These are phyloP conservation scores for Citrus cavaleriei DNA, from an alignment of 345 rosid species.

Conservation along the genomic window DNA sequence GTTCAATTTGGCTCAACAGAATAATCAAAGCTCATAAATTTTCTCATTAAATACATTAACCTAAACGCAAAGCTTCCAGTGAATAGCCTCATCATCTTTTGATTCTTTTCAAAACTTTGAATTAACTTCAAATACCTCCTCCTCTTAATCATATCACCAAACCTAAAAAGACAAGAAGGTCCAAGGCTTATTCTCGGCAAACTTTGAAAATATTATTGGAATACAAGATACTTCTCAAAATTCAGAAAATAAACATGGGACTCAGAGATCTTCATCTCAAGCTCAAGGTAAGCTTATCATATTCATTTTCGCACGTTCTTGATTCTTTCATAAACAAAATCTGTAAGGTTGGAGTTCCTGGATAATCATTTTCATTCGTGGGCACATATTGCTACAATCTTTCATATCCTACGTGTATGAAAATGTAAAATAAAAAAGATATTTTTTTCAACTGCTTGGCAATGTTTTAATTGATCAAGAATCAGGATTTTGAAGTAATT, in stretches of 20 bases:
- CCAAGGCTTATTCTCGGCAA: too few species aligned
- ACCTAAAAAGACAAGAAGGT: background rate
- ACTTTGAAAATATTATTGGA: background rate
- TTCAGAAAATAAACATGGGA: constrained; percentile 31
- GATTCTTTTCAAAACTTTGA: background rate
- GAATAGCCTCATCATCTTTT: background rate
- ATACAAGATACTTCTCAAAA: background rate
- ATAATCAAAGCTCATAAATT: constrained; percentile 25
- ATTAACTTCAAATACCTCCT: constrained; percentile 11
- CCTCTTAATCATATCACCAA: background rate
- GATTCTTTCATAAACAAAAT: background rate
- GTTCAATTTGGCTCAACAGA: constrained; percentile 22
- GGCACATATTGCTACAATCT: background rate
- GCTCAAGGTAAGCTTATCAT: constrained; percentile 41
- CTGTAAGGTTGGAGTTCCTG: background rate
- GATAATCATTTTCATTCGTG: too few species aligned
- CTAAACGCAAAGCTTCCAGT: background rate
- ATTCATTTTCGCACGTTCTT: background rate
- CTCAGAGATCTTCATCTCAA: constrained; percentile 46
- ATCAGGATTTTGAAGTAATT: background rate
- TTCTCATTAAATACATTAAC: constrained; percentile 19
- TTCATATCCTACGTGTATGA: background rate
- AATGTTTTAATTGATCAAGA: background rate
- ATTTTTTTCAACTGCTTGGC: background rate
- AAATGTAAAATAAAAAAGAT: background rate